A percentile compares a stretch with the other conserved stretches of the same genome.
Evolutionary conservation across 176 grass and related monocot species (phyloP).

Genomic region (Eleusine indica): DNA sequence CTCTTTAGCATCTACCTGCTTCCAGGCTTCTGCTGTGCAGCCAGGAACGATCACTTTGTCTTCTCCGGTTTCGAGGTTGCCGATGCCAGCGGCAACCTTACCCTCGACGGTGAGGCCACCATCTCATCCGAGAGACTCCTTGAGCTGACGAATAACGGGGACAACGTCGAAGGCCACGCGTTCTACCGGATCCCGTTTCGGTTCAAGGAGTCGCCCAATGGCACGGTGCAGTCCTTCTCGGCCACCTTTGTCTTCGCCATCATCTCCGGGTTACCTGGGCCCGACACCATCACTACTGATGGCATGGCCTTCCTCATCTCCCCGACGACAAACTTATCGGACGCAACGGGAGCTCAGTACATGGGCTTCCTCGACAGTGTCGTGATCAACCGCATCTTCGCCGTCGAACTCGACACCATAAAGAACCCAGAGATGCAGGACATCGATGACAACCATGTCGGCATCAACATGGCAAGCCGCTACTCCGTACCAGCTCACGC

Average conservation of each 20-base stretch:
- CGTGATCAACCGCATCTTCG: background rate
- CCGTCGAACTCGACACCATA: background rate
- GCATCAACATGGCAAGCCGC: conserved; percentile 26
- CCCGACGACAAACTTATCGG: background rate
- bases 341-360: background rate
- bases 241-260: conserved; percentile 34
- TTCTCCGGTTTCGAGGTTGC: background rate
- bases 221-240: conserved; percentile 16
- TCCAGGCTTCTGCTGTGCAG: too few relatives aligned
- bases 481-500: background rate
- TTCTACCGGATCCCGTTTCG: too few relatives aligned
- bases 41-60: background rate
- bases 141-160: too few relatives aligned
- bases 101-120: too few relatives aligned
- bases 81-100: too few relatives aligned
- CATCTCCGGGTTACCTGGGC: background rate
- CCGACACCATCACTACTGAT: background rate
- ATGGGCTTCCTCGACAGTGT: conserved; percentile 28
- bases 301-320: conserved; percentile 46
- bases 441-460: conserved; percentile 14
- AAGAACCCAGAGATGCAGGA: background rate
- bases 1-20: too few relatives aligned
- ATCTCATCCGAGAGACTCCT: too few relatives aligned
- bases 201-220: too few relatives aligned
- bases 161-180: too few relatives aligned